Percentiles rank a stretch among this genome's conserved stretches.
Evolutionary conservation across 2,329 filamentous ascomycete genomes (phyloP).

Genomic region (Zalaria obscura): DNA sequence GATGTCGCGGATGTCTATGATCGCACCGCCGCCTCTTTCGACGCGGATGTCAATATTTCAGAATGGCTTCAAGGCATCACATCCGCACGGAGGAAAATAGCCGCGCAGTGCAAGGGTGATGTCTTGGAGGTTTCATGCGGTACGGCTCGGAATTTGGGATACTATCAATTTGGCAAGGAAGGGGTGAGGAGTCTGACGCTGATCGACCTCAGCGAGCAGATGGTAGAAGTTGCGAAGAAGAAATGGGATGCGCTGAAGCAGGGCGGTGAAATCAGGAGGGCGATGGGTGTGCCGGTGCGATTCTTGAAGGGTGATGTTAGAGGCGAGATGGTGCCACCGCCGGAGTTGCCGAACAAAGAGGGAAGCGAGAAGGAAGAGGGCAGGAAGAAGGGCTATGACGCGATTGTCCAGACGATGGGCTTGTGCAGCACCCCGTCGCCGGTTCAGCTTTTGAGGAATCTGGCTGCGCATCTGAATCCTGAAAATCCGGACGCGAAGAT

Average conservation of each 20-base stretch:
- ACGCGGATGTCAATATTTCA: conserved; percentile 30
- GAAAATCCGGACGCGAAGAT: conserved; percentile 30
- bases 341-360: conserved; percentile 6
- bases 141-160: conserved; percentile 33
- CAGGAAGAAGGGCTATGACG: conserved; percentile 28
- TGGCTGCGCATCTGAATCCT: conserved; percentile 22
- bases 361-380: conserved; percentile 1
- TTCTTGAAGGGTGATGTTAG: conserved; percentile 31
- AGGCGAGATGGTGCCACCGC: conserved; percentile 27
- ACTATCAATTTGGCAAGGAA: conserved; percentile 20
- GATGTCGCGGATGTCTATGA: conserved; percentile 33
- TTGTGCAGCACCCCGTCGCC: conserved; percentile 34
- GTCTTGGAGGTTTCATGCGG: conserved; percentile 36
- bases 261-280: conserved; percentile 4
- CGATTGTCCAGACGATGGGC: conserved; percentile 37
- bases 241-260: conserved; percentile 30
- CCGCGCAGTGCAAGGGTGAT: conserved; percentile 26
- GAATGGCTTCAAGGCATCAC: conserved; percentile 29
- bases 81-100: conserved; percentile 24
- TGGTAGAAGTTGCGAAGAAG: conserved; percentile 32
- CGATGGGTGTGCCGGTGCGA: conserved; percentile 9
- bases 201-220: conserved; percentile 31
- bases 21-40: conserved; percentile 28
- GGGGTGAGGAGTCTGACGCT: conserved; percentile 28
- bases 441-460: conserved; percentile 27